Percentiles rank a stretch among this genome's conserved stretches.
Evolutionary conservation across 2,329 filamentous ascomycete species (phyloP).

Genomic region (Phialophora tarda): DNA sequence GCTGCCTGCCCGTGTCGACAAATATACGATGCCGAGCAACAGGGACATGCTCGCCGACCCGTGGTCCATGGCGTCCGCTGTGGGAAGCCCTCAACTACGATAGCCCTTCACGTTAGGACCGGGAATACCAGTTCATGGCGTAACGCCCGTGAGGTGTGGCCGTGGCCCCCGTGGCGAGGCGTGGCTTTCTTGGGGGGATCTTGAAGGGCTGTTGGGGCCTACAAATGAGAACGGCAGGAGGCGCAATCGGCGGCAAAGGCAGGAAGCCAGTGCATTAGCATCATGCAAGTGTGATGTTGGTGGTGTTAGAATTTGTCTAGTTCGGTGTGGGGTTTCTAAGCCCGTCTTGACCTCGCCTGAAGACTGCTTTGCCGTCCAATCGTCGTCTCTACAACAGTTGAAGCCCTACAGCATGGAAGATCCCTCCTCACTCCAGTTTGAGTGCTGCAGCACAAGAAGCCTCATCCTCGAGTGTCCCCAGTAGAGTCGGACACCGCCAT

Average conservation of each 20-base stretch:
- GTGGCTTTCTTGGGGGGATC: slow-evolving; percentile 7
- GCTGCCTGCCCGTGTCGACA: background rate
- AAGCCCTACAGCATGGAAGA: background rate
- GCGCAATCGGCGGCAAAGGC: slow-evolving; percentile 15
- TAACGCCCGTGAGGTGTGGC: background rate
- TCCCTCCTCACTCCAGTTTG: background rate
- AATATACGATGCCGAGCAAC: background rate
- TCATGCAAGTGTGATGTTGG: slow-evolving; percentile 14
- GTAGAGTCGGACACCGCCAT: slow-evolving; percentile 26
- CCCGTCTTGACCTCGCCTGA: background rate
- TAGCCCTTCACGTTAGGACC: background rate
- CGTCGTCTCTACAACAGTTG: background rate
- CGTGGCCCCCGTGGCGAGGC: slow-evolving; percentile 1
- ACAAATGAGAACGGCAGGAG: slow-evolving; percentile 12
- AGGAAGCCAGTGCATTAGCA: slow-evolving; percentile 16
- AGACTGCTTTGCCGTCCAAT: slow-evolving; percentile 7
- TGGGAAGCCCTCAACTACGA: background rate
- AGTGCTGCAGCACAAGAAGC: slow-evolving; percentile 12
- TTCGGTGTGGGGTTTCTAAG: slow-evolving; percentile 19
- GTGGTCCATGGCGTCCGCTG: background rate
- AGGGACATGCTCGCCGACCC: background rate
- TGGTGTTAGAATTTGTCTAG: slow-evolving; percentile 11
- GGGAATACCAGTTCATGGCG: background rate
- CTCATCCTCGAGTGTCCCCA: slow-evolving; percentile 7
- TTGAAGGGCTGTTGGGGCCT: slow-evolving; percentile 7